phyloP scores from a whole-genome alignment of 1,284 basidiomycete genomes.

The Gastroboletus turbinatus region DNA sequence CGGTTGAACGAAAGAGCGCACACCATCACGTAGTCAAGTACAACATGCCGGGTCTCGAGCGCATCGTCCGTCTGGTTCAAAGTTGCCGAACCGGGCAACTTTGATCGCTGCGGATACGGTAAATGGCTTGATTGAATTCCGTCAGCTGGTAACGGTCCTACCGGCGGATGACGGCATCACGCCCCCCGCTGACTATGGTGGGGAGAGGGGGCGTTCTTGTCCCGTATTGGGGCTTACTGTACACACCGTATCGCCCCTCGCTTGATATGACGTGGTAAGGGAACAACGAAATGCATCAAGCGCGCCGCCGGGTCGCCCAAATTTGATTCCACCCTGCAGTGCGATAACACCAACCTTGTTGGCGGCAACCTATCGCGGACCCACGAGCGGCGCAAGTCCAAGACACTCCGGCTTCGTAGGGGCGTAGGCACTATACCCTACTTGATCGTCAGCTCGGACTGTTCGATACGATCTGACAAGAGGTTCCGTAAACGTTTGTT shows the following conservation, averaged over 20 bases:
- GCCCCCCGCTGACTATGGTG: neutral
- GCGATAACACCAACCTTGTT: neutral
- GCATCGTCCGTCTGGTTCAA: slow-evolving; percentile 4
- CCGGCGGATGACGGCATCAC: slow-evolving; percentile 2
- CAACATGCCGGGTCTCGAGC: neutral
- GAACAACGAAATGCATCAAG: slow-evolving; percentile 4
- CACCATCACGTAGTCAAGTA: neutral
- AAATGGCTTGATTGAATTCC: slow-evolving; percentile 13
- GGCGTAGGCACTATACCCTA: neutral
- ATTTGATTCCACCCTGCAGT: neutral
- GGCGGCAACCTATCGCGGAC: neutral
- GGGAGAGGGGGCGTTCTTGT: neutral
- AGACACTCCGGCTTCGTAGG: neutral
- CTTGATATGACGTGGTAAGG: slow-evolving; percentile 11
- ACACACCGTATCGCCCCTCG: slow-evolving; percentile 4
- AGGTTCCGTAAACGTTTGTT: neutral
- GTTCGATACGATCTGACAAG: neutral
- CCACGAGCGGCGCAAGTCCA: neutral
- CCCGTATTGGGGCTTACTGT: neutral
- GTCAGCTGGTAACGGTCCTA: neutral
- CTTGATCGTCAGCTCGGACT: neutral
- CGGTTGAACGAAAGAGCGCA: neutral
- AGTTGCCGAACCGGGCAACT: slow-evolving; percentile 12
- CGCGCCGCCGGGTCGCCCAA: slow-evolving; percentile 1
- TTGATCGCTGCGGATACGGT: neutral